Evolutionary conservation across 139 green algal genomes (phyloP).

Genomic region (Edaphochlamys debaryana): DNA sequence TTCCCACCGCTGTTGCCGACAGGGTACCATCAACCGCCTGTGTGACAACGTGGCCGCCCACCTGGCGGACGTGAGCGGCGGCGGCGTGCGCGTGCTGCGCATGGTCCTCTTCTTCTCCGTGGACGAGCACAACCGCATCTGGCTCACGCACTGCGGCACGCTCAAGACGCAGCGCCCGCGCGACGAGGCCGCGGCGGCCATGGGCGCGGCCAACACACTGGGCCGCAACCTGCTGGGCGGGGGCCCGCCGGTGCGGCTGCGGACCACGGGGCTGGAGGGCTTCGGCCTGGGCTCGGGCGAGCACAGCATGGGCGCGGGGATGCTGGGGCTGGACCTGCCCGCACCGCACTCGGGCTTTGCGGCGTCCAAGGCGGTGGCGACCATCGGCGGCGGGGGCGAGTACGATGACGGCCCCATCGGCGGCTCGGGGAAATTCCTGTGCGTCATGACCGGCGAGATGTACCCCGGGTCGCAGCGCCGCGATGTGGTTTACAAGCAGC

Average conservation of each 20-base stretch:
- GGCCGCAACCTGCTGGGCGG: no score
- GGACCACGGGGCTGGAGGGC: no score
- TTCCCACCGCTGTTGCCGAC: no score
- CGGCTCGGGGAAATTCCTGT: slow-evolving; percentile 30
- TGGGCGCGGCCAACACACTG: no score
- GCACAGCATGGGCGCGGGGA: no score
- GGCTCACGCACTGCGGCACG: slow-evolving; percentile 49
- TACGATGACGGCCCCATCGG: neutral
- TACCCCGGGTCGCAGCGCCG: neutral
- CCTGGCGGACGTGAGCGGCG: slow-evolving; percentile 40
- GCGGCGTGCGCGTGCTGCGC: slow-evolving; percentile 27
- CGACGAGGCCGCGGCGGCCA: neutral
- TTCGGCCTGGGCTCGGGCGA: no score
- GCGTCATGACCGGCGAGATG: slow-evolving; percentile 38
- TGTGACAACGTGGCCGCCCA: slow-evolving; percentile 49
- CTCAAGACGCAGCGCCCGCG: slow-evolving; percentile 35
- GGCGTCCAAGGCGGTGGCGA: neutral
- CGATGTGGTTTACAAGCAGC: slow-evolving; percentile 58
- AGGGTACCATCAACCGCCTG: no score
- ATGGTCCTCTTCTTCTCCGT: slow-evolving; percentile 59
- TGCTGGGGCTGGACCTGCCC: slow-evolving; percentile 11
- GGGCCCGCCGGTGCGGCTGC: no score
- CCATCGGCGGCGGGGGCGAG: neutral
- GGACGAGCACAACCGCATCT: slow-evolving; percentile 52
- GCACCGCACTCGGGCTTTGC: slow-evolving; percentile 5